Conservation (phyloP, 2,329 filamentous ascomycete species). For the Leptographium wingfieldii region DNA sequence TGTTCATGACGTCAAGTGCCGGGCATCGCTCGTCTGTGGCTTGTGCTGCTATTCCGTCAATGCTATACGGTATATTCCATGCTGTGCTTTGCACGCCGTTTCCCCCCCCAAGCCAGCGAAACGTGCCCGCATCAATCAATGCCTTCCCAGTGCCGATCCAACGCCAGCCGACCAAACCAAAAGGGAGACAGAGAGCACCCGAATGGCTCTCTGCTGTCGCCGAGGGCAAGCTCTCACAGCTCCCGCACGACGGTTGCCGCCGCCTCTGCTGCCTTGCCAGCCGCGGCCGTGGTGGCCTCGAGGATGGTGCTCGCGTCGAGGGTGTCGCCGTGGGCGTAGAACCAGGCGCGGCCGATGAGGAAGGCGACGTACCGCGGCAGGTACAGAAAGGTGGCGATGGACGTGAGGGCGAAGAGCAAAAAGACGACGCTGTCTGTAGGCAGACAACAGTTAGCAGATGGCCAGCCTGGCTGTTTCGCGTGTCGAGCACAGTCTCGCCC, state of each 20-base stretch:
- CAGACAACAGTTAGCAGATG: too few species aligned
- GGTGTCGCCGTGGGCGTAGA: slow-evolving; percentile 83
- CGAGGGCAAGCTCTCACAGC: slow-evolving; percentile 17
- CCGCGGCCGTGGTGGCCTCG: slow-evolving; percentile 32
- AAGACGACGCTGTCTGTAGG: slow-evolving; percentile 74
- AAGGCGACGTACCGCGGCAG: slow-evolving; percentile 81
- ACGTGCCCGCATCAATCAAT: too few species aligned
- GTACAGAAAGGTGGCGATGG: slow-evolving; percentile 81
- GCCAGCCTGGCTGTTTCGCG: too few species aligned
- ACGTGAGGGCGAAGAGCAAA: slow-evolving; percentile 73
- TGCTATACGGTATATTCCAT: too few species aligned
- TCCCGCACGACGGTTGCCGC: slow-evolving; percentile 21
- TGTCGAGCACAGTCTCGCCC: too few species aligned
- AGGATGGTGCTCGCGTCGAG: background rate
- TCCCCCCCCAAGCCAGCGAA: too few species aligned
- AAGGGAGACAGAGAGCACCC: background rate
- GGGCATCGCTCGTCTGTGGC: background rate
- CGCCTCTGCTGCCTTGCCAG: slow-evolving; percentile 18
- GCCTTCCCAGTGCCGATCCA: background rate
- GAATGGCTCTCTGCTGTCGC: too few species aligned
- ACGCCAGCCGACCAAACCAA: background rate
- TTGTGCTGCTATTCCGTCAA: background rate
- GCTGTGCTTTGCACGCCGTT: too few species aligned
- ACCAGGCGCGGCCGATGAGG: slow-evolving; percentile 76
- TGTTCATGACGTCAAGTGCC: background rate